Evolutionary conservation across 192 early-diverging fungal species (phyloP), one percentile per base, ranked within the genome.

Genomic region (Backusella tuberculispora): DNA sequence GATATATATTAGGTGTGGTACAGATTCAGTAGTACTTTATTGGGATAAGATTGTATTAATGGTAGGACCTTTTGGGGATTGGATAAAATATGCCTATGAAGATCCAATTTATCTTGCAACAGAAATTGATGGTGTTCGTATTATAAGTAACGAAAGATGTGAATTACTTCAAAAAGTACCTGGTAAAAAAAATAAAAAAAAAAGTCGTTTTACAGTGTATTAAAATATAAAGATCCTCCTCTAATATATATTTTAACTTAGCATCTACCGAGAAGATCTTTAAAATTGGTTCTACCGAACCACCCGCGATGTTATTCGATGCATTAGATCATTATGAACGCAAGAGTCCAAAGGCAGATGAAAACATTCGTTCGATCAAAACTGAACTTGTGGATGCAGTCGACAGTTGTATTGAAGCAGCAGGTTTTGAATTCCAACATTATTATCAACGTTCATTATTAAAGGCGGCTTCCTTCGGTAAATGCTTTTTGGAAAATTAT

Each of bases 51-150:
- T 92, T 53, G 87, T 96, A 15, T 81, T 96, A 34, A 90, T 99
- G 83, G 88, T 99, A 5, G 98, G 98, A 0, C 98, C 97, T 0
- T 95, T 94, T 81, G 96, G 96, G 15, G 96, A 96, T 72, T 94
- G 87, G 80, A 92, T 94, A 66, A 93, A 93, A 83, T 91, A 85
- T 66, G 63, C 84, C 1, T 91, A 95, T 69, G 95, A 95, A 17
- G 88, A 94, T 43, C 82, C 90, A 5, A 91, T 98, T 44, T 90
- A 90, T 65, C 77, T 99, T 34, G 89, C 95, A 34, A 86, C 97
- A 29, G 98, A 99, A 83, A 85, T 96, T 17, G 98, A 99, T 72
- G 94, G 95, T 40, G 89, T 96, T 37, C 89, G 97, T 19, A 91
- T 99, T 63, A 92, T 99, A 46, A 94, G 89, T 45, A 90, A 84